Percentiles rank a stretch among this genome's conserved stretches.
Conservation (phyloP, 768 basidiomycete species). For the Mycena indigotica region DNA sequence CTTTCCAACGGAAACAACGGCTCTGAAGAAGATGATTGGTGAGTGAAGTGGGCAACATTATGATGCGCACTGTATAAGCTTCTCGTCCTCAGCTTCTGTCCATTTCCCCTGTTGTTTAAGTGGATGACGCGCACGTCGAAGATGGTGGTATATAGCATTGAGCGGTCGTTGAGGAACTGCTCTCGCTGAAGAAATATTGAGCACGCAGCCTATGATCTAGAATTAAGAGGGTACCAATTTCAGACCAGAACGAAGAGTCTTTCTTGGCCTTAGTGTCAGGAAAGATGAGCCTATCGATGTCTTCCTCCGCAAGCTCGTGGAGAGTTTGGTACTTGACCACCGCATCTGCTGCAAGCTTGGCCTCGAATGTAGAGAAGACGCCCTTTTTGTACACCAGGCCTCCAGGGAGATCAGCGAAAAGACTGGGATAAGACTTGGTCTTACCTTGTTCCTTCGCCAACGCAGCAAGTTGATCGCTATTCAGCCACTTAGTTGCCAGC, state of each 20-base stretch:
- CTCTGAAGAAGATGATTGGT: slow-evolving; percentile 45
- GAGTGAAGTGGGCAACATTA: slow-evolving; percentile 8
- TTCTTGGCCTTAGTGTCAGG: slow-evolving; percentile 61
- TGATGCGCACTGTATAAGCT: slow-evolving; percentile 57
- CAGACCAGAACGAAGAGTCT: slow-evolving; percentile 76
- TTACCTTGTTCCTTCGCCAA: slow-evolving; percentile 70
- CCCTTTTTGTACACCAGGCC: slow-evolving; percentile 88
- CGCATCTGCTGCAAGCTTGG: slow-evolving; percentile 62
- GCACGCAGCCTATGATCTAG: too few species aligned
- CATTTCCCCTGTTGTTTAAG: slow-evolving; percentile 71
- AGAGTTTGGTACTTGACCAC: slow-evolving; percentile 62
- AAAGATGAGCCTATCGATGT: slow-evolving; percentile 68
- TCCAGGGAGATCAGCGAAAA: slow-evolving; percentile 28
- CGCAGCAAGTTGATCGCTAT: slow-evolving; percentile 65
- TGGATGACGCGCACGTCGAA: slow-evolving; percentile 71
- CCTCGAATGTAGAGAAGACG: slow-evolving; percentile 82
- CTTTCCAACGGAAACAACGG: slow-evolving; percentile 68
- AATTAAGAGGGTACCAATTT: slow-evolving; percentile 80
- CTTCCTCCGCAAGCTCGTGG: slow-evolving; percentile 48
- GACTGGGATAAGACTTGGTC: neutral
- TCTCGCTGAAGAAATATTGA: slow-evolving; percentile 47
- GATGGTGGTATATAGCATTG: slow-evolving; percentile 82
- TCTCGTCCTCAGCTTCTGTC: slow-evolving; percentile 64
- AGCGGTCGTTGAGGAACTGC: slow-evolving; percentile 78
- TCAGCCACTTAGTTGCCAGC: slow-evolving; percentile 81